Conservation (phyloP, 148 eudicot genomes). For the Linanthus parryae region DNA sequence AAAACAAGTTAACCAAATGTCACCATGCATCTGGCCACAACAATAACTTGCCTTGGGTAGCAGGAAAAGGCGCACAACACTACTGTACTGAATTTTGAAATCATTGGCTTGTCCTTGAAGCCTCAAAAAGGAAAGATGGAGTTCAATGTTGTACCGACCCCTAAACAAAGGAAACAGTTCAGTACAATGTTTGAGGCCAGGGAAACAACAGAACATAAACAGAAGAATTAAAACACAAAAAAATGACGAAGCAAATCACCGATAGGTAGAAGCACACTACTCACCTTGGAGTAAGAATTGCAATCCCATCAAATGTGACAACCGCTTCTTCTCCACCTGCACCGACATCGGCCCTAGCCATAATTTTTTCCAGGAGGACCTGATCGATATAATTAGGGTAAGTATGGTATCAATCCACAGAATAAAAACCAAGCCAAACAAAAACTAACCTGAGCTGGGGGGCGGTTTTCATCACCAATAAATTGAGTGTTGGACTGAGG, state of each 20-base stretch:
- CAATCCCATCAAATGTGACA: slow-evolving; percentile 86
- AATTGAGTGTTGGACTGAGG: slow-evolving; percentile 91
- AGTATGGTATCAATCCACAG: background rate
- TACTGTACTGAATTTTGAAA: slow-evolving; percentile 95
- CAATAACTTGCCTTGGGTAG: slow-evolving; percentile 59
- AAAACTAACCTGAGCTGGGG: slow-evolving; percentile 75
- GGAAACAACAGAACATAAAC: background rate
- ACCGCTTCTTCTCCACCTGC: slow-evolving; percentile 89
- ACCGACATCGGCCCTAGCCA: slow-evolving; percentile 90
- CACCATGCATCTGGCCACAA: background rate
- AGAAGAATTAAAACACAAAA: background rate
- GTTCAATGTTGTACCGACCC: slow-evolving; percentile 92
- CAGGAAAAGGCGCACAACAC: slow-evolving; percentile 83
- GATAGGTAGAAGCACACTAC: background rate
- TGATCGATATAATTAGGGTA: slow-evolving; percentile 13
- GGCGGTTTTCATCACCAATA: slow-evolving; percentile 91
- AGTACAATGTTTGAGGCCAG: slow-evolving; percentile 1
- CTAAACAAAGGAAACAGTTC: slow-evolving; percentile 27
- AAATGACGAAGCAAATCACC: no score
- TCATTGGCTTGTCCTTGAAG: slow-evolving; percentile 97
- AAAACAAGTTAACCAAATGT: slow-evolving; percentile 4
- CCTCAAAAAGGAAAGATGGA: slow-evolving; percentile 85
- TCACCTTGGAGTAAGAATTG: slow-evolving; percentile 94
- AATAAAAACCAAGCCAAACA: background rate
- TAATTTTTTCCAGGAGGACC: slow-evolving; percentile 89